These are phyloP conservation scores for Hyaloraphidium curvatum DNA, from an alignment of 192 early-diverging fungal genomes.

Conservation along the genomic window DNA sequence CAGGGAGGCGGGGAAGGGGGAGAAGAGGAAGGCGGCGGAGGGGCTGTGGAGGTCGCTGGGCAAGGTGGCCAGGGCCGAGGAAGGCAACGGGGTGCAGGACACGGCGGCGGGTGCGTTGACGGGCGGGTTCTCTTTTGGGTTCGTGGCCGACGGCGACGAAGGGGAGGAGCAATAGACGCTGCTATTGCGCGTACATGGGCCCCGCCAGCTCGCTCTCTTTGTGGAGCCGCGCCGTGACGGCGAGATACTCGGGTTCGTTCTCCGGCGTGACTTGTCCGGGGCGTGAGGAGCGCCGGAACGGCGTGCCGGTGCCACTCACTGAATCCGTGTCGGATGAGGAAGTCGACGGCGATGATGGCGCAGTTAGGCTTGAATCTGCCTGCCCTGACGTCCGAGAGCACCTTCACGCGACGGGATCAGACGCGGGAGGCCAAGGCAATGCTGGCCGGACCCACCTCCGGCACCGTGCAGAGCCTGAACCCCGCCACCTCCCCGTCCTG, in stretches of 20 bases:
- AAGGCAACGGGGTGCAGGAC: too few relatives aligned
- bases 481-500: constrained; percentile 71
- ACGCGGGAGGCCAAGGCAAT: not conserved
- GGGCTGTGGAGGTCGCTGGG: too few relatives aligned
- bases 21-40: too few relatives aligned
- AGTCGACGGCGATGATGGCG: constrained; percentile 60
- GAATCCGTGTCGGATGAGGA: constrained; percentile 55
- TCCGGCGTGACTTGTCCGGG: constrained; percentile 30
- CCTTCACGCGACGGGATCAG: not conserved
- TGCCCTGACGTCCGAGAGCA: constrained; percentile 4
- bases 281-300: not conserved
- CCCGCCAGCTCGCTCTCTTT: too few relatives aligned
- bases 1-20: too few relatives aligned
- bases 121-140: too few relatives aligned
- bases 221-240: too few relatives aligned
- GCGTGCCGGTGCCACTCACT: not conserved
- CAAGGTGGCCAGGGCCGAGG: too few relatives aligned
- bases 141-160: too few relatives aligned
- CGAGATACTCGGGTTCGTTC: constrained; percentile 66
- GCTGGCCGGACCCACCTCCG: constrained; percentile 25
- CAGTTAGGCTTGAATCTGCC: constrained; percentile 74
- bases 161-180: too few relatives aligned
- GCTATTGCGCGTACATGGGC: too few relatives aligned
- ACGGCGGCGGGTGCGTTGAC: too few relatives aligned
- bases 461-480: constrained; percentile 50